Percentiles rank a stretch among this genome's conserved stretches.
These are phyloP conservation scores for Erysimum cheiri DNA, from an alignment of 441 rosid species.

Conservation along the genomic window DNA sequence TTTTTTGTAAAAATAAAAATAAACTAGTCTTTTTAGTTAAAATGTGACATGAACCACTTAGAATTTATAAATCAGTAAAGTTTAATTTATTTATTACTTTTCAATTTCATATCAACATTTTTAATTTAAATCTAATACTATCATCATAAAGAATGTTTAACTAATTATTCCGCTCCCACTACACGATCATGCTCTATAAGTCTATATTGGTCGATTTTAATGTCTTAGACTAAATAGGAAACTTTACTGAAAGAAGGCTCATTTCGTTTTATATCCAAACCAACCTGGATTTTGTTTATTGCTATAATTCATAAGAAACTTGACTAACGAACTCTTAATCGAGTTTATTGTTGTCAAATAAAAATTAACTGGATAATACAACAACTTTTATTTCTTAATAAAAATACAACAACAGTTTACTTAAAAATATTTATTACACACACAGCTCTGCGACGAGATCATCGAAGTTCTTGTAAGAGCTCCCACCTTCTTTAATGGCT, in stretches of 20 bases:
- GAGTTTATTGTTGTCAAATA: background rate
- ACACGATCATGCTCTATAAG: slow-evolving; percentile 3
- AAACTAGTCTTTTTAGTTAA: too few relatives aligned
- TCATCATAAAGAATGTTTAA: background rate
- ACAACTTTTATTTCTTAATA: background rate
- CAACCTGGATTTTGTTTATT: too few relatives aligned
- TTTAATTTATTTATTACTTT: too few relatives aligned
- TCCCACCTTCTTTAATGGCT: slow-evolving; percentile 35
- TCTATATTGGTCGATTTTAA: background rate
- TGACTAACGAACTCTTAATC: background rate
- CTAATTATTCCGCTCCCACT: background rate
- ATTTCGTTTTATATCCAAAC: too few relatives aligned
- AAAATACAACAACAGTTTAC: too few relatives aligned
- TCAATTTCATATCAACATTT: too few relatives aligned
- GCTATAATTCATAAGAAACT: too few relatives aligned
- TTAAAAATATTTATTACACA: background rate
- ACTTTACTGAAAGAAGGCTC: too few relatives aligned
- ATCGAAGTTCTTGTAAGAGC: slow-evolving; percentile 28
- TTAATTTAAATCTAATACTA: too few relatives aligned
- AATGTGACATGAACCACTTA: too few relatives aligned
- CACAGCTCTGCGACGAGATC: slow-evolving; percentile 18
- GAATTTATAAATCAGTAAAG: too few relatives aligned
- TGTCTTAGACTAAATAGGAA: background rate
- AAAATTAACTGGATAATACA: background rate
- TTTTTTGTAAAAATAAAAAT: too few relatives aligned